Conservation (phyloP, 805 yeast species). For the Starmera pachycereana region DNA sequence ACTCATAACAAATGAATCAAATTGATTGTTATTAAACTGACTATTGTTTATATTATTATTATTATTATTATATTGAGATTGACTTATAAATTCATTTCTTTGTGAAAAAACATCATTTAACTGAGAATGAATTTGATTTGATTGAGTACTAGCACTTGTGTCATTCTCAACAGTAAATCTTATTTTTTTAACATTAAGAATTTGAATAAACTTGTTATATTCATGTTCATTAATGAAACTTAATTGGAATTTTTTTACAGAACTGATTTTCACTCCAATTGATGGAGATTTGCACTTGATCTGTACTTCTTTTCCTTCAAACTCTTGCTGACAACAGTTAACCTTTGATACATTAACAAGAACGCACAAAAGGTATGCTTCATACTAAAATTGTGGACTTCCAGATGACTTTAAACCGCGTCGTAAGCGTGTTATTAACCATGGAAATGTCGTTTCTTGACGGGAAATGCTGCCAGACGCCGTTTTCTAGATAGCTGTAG, state of each 20-base stretch:
- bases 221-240: constrained; percentile 1
- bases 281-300: constrained; percentile 11
- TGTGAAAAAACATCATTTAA: too few species aligned
- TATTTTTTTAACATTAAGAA: neutral
- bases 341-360: neutral
- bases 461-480: constrained; percentile 17
- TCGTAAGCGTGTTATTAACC: too few species aligned
- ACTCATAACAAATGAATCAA: too few species aligned
- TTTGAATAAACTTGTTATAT: constrained; percentile 1
- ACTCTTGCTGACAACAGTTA: constrained; percentile 4
- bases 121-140: neutral
- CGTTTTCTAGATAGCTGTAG: constrained; percentile 10
- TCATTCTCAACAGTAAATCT: neutral
- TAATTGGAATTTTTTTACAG: constrained; percentile 7
- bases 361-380: neutral
- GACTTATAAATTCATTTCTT: neutral
- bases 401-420: constrained; percentile 10
- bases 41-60: neutral
- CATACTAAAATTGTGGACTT: constrained; percentile 10
- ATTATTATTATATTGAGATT: neutral
- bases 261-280: constrained; percentile 11
- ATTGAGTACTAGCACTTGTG: neutral
- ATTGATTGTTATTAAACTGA: too few species aligned
- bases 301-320: neutral
- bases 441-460: constrained; percentile 8